Conservation (phyloP, 306 rosid species). For the Potentilla sterilis region DNA sequence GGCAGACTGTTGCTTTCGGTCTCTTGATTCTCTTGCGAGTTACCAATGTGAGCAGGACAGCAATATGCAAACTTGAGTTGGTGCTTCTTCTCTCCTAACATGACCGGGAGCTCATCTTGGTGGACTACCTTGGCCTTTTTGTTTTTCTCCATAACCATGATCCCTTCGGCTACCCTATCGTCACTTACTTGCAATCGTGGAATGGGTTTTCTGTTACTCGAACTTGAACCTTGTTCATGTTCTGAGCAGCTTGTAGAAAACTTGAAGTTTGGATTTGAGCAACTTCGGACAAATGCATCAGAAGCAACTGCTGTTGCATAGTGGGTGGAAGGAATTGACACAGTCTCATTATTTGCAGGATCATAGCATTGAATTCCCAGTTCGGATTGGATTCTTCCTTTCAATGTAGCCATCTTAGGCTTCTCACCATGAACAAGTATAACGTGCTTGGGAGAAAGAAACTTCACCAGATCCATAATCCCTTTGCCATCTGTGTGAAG, state of each 20-base stretch:
- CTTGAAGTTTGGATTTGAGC: slow-evolving; percentile 68
- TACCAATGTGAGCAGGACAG: slow-evolving; percentile 30
- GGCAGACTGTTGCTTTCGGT: slow-evolving; percentile 8
- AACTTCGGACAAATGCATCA: slow-evolving; percentile 42
- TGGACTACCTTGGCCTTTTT: slow-evolving; percentile 54
- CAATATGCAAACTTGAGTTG: slow-evolving; percentile 43
- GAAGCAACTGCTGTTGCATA: slow-evolving; percentile 57
- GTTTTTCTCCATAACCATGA: slow-evolving; percentile 54
- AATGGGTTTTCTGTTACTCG: slow-evolving; percentile 18
- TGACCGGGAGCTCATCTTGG: slow-evolving; percentile 61
- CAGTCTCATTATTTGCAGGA: slow-evolving; percentile 76
- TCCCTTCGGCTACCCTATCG: slow-evolving; percentile 69
- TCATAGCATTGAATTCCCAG: slow-evolving; percentile 70
- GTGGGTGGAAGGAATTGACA: slow-evolving; percentile 53
- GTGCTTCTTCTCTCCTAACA: slow-evolving; percentile 56
- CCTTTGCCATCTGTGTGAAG: slow-evolving; percentile 96
- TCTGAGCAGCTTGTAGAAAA: slow-evolving; percentile 45
- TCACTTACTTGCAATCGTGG: slow-evolving; percentile 54
- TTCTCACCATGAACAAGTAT: slow-evolving; percentile 92
- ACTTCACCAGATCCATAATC: slow-evolving; percentile 90
- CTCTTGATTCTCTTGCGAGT: slow-evolving; percentile 30
- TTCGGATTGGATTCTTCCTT: slow-evolving; percentile 73
- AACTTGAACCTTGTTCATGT: slow-evolving; percentile 23
- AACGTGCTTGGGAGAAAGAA: slow-evolving; percentile 86
- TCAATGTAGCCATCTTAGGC: slow-evolving; percentile 74